Percentiles rank a stretch among this genome's conserved stretches.
phyloP scores from a whole-genome alignment of 768 basidiomycete species.

The Rhodotorula toruloides region DNA sequence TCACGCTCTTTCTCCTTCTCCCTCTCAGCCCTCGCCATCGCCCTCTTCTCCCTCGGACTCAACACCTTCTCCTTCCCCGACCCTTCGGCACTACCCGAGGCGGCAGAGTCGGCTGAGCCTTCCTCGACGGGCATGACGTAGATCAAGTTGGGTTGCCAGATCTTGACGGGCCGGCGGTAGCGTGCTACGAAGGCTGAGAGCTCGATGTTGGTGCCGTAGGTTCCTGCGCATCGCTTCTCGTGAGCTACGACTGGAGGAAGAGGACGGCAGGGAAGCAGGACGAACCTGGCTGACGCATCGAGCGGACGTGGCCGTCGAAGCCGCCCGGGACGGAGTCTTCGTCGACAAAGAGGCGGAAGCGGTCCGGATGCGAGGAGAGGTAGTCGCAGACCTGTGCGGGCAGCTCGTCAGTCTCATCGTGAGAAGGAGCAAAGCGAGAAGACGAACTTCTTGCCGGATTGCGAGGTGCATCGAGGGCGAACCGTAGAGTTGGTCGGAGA shows the following conservation, averaged over 20 bases:
- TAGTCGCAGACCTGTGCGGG: slow-evolving; percentile 60
- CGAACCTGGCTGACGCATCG: slow-evolving; percentile 60
- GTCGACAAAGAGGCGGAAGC: slow-evolving; percentile 83
- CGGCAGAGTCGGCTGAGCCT: not conserved
- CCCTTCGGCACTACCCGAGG: slow-evolving; percentile 22
- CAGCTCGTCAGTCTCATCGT: too few species aligned
- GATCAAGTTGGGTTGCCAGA: slow-evolving; percentile 83
- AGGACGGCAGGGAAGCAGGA: too few species aligned
- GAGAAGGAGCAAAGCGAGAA: not conserved
- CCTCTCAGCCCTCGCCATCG: not conserved
- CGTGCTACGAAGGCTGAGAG: slow-evolving; percentile 86
- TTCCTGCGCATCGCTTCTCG: slow-evolving; percentile 45
- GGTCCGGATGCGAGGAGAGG: slow-evolving; percentile 62
- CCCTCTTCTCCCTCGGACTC: slow-evolving; percentile 19
- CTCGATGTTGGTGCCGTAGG: slow-evolving; percentile 90
- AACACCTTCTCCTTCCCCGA: not conserved
- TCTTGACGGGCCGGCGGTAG: slow-evolving; percentile 72
- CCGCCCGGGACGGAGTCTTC: slow-evolving; percentile 59
- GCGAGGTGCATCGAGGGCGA: slow-evolving; percentile 63
- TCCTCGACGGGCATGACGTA: slow-evolving; percentile 62
- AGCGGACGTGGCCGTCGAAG: slow-evolving; percentile 63
- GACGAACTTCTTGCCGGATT: slow-evolving; percentile 57
- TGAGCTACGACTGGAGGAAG: not conserved
- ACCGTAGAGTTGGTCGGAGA: slow-evolving; percentile 81
- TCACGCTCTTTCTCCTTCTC: slow-evolving; percentile 42